Evolutionary conservation across 1,284 basidiomycete genomes (phyloP).

Genomic region (Ustilago shanxiensis): DNA sequence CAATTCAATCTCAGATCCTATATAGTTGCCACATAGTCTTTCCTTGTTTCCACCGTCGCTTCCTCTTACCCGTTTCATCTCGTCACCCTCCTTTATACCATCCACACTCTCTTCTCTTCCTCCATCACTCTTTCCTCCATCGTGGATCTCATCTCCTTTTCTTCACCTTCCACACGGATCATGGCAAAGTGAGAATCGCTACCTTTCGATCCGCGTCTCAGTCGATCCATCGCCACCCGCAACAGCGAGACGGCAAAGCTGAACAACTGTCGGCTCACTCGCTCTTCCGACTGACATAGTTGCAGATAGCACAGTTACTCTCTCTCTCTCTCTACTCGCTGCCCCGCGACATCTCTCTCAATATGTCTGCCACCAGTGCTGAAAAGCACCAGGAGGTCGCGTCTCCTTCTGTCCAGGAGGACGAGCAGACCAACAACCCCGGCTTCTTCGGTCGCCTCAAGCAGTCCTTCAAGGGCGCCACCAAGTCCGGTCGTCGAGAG

Average conservation of each 20-base stretch:
- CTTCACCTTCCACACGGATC: constrained; percentile 4
- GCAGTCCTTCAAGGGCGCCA: constrained; percentile 39
- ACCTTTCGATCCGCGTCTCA: not conserved
- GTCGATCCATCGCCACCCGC: constrained; percentile 12
- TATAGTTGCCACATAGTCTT: constrained; percentile 14
- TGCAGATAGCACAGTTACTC: not conserved
- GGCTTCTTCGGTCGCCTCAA: constrained; percentile 45
- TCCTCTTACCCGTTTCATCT: not conserved
- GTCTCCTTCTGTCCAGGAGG: not conserved
- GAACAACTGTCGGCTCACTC: not conserved
- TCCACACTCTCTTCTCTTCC: constrained; percentile 1
- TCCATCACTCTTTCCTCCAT: constrained; percentile 3
- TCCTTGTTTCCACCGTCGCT: not conserved
- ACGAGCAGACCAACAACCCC: constrained; percentile 3
- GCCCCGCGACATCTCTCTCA: too few relatives aligned
- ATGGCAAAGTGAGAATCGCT: constrained; percentile 31
- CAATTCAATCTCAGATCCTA: constrained; percentile 10
- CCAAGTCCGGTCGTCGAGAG: constrained; percentile 45
- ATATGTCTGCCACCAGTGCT: constrained; percentile 11
- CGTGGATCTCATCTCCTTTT: not conserved
- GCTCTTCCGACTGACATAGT: not conserved
- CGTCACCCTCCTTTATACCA: not conserved
- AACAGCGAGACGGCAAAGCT: not conserved
- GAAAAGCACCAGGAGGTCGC: constrained; percentile 18
- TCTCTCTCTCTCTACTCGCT: too few relatives aligned